Conservation (phyloP, 306 rosid genomes). For the Lathyrus tuberosus region DNA sequence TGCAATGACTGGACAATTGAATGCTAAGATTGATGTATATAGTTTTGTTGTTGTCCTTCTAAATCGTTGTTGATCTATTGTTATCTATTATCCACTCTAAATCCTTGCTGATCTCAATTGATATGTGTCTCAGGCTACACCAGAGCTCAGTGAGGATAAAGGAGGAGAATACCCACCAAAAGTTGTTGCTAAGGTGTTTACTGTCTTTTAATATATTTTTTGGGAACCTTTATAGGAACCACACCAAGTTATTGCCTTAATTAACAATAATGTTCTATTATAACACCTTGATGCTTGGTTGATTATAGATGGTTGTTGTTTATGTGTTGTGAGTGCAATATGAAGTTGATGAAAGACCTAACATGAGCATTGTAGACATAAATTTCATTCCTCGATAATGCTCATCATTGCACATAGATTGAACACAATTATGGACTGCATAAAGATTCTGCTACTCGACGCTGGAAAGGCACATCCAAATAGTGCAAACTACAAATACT, state of each 20-base stretch:
- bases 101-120: constrained; percentile 44
- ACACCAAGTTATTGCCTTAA: background rate
- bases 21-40: constrained; percentile 93
- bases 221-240: constrained; percentile 23
- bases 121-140: constrained; percentile 79
- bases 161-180: constrained; percentile 91
- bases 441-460: too few species aligned
- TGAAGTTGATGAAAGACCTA: constrained; percentile 94
- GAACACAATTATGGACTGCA: too few species aligned
- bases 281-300: constrained; percentile 36
- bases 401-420: too few species aligned
- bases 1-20: constrained; percentile 96
- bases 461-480: too few species aligned
- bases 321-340: constrained; percentile 92
- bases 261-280: constrained; percentile 11
- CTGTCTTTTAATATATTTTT: constrained; percentile 13
- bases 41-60: constrained; percentile 94
- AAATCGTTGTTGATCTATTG: constrained; percentile 69
- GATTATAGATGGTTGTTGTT: constrained; percentile 86
- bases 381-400: too few species aligned
- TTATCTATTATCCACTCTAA: constrained; percentile 12
- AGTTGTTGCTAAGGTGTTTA: constrained; percentile 87
- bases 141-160: constrained; percentile 91
- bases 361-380: constrained; percentile 95
- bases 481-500: too few species aligned